Base-by-base conservation (phyloP, 495 filamentous ascomycete species). In the Oidiodendron maius region DNA sequence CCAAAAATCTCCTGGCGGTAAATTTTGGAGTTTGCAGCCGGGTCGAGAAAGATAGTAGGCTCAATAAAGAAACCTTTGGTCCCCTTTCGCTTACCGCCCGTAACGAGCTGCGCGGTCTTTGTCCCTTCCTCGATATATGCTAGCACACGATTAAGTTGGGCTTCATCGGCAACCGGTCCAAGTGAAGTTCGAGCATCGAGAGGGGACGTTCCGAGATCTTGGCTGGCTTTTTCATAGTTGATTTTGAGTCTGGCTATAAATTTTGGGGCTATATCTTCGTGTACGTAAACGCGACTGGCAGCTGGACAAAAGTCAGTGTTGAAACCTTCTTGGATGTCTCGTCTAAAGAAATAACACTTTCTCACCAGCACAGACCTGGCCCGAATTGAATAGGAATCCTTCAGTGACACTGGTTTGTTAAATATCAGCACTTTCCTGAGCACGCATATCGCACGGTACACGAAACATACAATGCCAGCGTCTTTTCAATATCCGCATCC, bases 401-500 rank as follows among this genome's bases (percentile, higher is more conserved):
- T 40, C 11, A 16, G 37, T 8, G 37, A 12, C 8, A 40, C 17
- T 40, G 10, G 10, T n/a, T n/a, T n/a, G n/a, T n/a, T 40, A 12
- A 16, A 55, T 79, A 90, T 87, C 59, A 91, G 86, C 28, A 32
- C n/a, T n/a, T n/a, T n/a, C n/a, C n/a, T n/a, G 28, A 8, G n/a
- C 8, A 32, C n/a, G n/a, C 28, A n/a, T 32, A 8, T 8, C 28
- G 28, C 8, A n/a, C 8, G n/a, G 8, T 32, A n/a, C 8, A 8
- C 28, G 8, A 8, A 8, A n/a, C 28, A 8, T 32, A n/a, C 28
- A 8, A 32, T 8, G 8, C 28, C 28, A 32, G 8, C n/a, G 28
- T n/a, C 28, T 69, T 49, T n/a, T 91, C 87, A 35, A 95, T 64
- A 56, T 95, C 86, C 9, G 87, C 86, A 56, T 95, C 89, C 28